Evolutionary conservation across 2,329 filamentous ascomycete genomes (phyloP), one percentile per base, ranked within the genome.

Genomic region (Talaromyces atroroseus): DNA sequence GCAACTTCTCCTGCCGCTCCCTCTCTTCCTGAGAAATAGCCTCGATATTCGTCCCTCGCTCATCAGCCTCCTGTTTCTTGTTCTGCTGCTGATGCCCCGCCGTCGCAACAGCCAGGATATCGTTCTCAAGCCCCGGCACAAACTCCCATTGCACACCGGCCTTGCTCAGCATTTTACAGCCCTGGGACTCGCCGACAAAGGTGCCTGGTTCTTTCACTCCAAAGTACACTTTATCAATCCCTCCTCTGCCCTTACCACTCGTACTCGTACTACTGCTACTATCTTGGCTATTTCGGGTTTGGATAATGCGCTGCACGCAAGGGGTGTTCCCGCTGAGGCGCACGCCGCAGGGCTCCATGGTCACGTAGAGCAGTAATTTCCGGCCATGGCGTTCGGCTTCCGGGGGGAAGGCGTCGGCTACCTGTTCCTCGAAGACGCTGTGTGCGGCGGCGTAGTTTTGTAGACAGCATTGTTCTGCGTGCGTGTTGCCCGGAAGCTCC

Each of bases 401-500:
- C 3, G 60, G 57, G 18, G 70, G 71, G 5, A 72, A 60, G 86
- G 80, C 71, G 11, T 64, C 60, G 1, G 61, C 61, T 4, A 74
- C 63, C 12, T 64, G 56, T 3, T 75, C 73, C 4, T 75, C 71
- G 5, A 66, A 48, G 11, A 73, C 63, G 5, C 59, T 60, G 50
- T 76, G 68, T 0, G 63, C 63, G 8, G 68, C 64, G 2, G 72
- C 73, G 49, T 72, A 74, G 62, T 99, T 97, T 49, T 86, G 74
- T 56, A 99, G 81, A 67, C 90, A 95, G 71, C 88, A 92, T 75
- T 99, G 91, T 70, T 99, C 94, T 3, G 94, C 94, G 68, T 99
- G 94, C 0, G 94, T 97, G 75, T 99, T 99, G 44, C 92, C 94
- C 0, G 85, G 80, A 3, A 92, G 83, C 72, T 99, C 92, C 58